phyloP scores from a whole-genome alignment of 176 grass and related monocot species.

The Metroxylon sagu region DNA sequence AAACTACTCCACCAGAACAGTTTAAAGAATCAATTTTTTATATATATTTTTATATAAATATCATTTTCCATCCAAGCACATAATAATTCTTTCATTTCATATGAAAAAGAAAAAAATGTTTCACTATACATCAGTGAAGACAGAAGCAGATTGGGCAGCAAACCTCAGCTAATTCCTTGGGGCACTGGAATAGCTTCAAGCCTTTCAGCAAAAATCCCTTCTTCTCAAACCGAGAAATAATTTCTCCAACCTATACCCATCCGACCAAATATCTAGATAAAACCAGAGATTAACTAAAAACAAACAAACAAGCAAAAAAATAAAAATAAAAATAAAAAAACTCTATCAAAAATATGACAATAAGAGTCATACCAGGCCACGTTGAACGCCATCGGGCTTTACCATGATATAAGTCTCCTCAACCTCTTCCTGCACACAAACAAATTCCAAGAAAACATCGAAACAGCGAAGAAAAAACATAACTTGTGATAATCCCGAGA shows the following conservation, averaged over 20 bases:
- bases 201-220: constrained; percentile 97
- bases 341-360: background rate
- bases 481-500: constrained; percentile 1
- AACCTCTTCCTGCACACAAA: constrained; percentile 27
- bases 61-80: too few relatives aligned
- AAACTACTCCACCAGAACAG: too few relatives aligned
- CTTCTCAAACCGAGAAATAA: constrained; percentile 94
- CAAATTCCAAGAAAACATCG: background rate
- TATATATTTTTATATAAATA: too few relatives aligned
- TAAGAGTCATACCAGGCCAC: constrained; percentile 47
- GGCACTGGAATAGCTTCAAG: constrained; percentile 78
- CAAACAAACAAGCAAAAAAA: background rate
- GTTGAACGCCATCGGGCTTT: constrained; percentile 94
- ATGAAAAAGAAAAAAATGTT: background rate
- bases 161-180: constrained; percentile 96
- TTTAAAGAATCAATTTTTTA: too few relatives aligned
- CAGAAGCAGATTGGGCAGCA: constrained; percentile 8
- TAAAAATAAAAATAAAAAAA: background rate
- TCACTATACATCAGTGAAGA: background rate
- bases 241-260: constrained; percentile 76
- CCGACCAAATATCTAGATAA: background rate
- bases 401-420: constrained; percentile 95
- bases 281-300: background rate
- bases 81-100: too few relatives aligned
- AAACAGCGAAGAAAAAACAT: background rate